Evolutionary conservation across 306 rosid species (phyloP), one percentile per base, ranked within the genome.

Genomic region (Casuarina cunninghamiana): DNA sequence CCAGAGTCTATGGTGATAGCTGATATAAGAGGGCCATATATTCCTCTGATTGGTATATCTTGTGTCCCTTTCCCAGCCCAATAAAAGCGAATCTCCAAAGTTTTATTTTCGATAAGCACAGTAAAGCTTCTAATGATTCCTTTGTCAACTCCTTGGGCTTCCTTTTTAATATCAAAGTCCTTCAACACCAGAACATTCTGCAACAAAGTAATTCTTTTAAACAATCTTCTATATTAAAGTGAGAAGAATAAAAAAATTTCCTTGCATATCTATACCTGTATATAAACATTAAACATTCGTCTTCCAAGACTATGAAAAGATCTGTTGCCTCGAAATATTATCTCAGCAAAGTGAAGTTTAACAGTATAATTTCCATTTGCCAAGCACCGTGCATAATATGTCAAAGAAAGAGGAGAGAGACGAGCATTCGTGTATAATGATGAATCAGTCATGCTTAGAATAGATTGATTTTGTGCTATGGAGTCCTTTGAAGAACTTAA

Each of bases 21-120:
- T 69, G 96, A 87, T 81, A 91, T 77, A 57, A 91, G 89, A 62
- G 93, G 86, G 76, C 96, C 96, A 83, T 91, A 89, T 48, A 35
- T 80, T 74, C 88, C 90, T 70, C 67, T 4, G 66, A 1, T 46
- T 35, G 96, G 93, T 79, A 78, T 41, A 54, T 82, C 74, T 70
- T 82, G 78, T 60, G 92, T 91, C 53, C 97, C 97, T 75, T 88
- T 91, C 73, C 96, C 93, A 57, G 93, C 88, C 92, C 91, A 91
- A 60, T 86, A 79, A 51, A 91, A 87, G 37, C 83, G 92, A 43
- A 88, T 82, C 84, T 84, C 86, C 76, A 88, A 46, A 80, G 71
- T 80, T 77, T 70, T 78, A 39, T 79, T 57, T 2, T 71, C 53
- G 19, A 86, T 87, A 55, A 42, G 72, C 10, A 85, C 90, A 49